Evolutionary conservation across 2,329 filamentous ascomycete species (phyloP), one percentile per base, ranked within the genome.

Genomic region (Aureobasidium vineae): DNA sequence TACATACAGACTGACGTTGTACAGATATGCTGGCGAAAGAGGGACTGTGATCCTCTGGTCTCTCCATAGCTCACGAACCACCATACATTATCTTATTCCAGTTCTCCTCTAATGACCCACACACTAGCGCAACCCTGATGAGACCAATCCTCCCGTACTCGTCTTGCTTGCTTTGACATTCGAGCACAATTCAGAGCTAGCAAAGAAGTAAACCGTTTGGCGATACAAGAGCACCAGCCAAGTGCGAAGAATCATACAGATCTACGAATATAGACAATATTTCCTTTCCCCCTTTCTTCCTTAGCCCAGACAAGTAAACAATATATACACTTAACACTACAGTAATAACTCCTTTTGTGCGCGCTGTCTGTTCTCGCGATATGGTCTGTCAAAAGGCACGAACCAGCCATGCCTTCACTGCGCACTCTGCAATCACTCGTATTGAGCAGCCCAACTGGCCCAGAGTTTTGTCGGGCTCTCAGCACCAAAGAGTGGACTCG

Each of bases 21-120:
- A 21, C 59, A 74, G 76, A 79, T 71, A 78, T 78, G 77, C 72
- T 78, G 21, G 77, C 77, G 0, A 78, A 78, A 63, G 76, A 78
- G 23, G 53, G 53, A 40, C 26, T 63, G 16, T 54, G 19, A 41
- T 15, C 7, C 4, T 23, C 52, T 26, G 2, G 19, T 50, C 2
- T 13, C 43, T 23, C 43, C 6, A 13, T 52, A 52, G 31, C 49
- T n/a, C 10, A 47, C 15, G 45, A 28, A 28, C 6, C 23, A 15
- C 45, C 5, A 49, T 23, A 11, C 43, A 8, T 5, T 43, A 23
- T 45, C 43, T 23, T 8, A 23, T 3, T n/a, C n/a, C n/a, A 21
- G 10, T 21, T 23, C n/a, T 23, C 10, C 40, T 43, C 16, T 7
- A n/a, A n/a, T n/a, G 5, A 8, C 31, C 31, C 5, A 4, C 40